Evolutionary conservation across 306 rosid genomes (phyloP).

Genomic region (Corylus americana): DNA sequence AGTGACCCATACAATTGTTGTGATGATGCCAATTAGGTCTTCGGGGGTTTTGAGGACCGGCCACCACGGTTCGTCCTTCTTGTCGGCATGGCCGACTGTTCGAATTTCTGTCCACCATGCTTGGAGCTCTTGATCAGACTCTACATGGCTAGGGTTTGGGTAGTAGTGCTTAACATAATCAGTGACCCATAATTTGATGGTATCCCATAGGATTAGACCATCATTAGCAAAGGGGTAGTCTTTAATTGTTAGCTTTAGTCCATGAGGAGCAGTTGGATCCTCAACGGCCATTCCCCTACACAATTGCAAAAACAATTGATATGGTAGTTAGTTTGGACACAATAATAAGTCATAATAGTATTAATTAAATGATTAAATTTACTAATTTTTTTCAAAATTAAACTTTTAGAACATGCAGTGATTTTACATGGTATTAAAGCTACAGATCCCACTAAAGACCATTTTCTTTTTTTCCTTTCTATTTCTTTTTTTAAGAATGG

Average conservation of each 20-base stretch:
- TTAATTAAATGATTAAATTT: too few species aligned
- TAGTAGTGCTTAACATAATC: conserved; percentile 67
- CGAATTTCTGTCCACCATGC: conserved; percentile 83
- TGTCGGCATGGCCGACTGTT: conserved; percentile 65
- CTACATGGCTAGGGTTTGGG: conserved; percentile 37
- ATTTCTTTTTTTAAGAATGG: too few species aligned
- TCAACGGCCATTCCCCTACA: conserved; percentile 58
- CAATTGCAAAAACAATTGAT: background rate
- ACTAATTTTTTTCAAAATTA: too few species aligned
- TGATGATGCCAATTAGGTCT: conserved; percentile 56
- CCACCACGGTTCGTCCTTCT: conserved; percentile 90
- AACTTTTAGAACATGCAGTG: too few species aligned
- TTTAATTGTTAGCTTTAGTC: conserved; percentile 55
- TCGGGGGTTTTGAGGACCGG: conserved; percentile 50
- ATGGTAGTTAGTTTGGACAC: too few species aligned
- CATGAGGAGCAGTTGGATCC: conserved; percentile 71
- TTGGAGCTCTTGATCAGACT: conserved; percentile 65
- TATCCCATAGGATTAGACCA: conserved; percentile 67
- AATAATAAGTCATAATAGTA: too few species aligned
- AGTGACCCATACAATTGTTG: conserved; percentile 62
- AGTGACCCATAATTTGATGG: conserved; percentile 59
- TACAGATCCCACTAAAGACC: too few species aligned
- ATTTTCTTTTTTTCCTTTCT: too few species aligned
- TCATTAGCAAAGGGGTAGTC: conserved; percentile 85
- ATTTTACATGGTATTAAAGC: too few species aligned